A percentile compares a stretch with the other conserved stretches of the same genome.
phyloP scores from a whole-genome alignment of 2,329 filamentous ascomycete species.

The Fusarium paranaense region DNA sequence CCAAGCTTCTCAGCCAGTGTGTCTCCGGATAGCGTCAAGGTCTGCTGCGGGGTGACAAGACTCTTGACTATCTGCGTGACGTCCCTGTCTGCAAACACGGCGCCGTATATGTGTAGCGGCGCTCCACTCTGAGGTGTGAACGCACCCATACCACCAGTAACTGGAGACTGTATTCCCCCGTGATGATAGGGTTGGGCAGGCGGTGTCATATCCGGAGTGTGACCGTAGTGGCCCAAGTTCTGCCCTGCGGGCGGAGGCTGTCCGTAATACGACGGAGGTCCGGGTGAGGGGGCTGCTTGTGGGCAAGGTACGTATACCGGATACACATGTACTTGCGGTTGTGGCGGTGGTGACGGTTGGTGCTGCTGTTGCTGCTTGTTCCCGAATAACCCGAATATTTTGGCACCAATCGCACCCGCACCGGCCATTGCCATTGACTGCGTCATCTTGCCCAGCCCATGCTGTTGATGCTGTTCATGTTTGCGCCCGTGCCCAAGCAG shows the following conservation, averaged over 20 bases:
- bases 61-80: conserved; percentile 7
- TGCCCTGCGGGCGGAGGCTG: neutral
- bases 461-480: conserved; percentile 1
- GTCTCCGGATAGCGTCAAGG: conserved; percentile 2
- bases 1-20: conserved; percentile 8
- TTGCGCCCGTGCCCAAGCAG: conserved; percentile 2
- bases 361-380: conserved; percentile 13
- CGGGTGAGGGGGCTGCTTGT: conserved; percentile 1
- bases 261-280: conserved; percentile 14
- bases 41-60: conserved; percentile 9
- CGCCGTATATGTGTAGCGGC: conserved; percentile 16
- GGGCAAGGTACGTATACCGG: conserved; percentile 19
- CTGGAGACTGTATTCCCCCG: neutral
- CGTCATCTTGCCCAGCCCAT: conserved; percentile 11
- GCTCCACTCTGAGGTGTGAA: conserved; percentile 1
- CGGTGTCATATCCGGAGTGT: neutral
- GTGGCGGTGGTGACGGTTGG: neutral
- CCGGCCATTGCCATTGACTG: conserved; percentile 16
- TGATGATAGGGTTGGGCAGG: neutral
- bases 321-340: conserved; percentile 19
- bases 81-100: conserved; percentile 20
- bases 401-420: conserved; percentile 18
- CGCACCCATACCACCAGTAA: neutral
- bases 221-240: neutral
- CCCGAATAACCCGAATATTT: conserved; percentile 12